Base-by-base conservation (phyloP, 371 early-diverging fungal species). In the Blakeslea trispora region DNA sequence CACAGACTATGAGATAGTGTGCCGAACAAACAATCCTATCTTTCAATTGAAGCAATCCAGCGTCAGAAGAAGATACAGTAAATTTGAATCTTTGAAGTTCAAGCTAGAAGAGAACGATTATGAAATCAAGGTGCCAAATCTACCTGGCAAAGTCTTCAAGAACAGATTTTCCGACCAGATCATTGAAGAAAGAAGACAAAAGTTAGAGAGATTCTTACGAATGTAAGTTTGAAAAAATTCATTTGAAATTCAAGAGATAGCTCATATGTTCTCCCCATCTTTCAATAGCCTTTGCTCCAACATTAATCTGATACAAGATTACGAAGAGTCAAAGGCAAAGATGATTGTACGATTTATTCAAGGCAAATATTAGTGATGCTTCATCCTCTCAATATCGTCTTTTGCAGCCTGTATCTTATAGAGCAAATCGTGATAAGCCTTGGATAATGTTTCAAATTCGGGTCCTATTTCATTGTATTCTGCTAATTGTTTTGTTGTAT, bases 51-150 rank as follows among this genome's bases (percentile, higher is more conserved):
- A 86, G 57, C 62, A 81, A 18, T 93, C 93, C 4, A 68, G 77
- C 10, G 97, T 97, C 19, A 87, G 97, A 34, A 79, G 97, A 63
- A 83, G 98, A 49, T 98, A 96, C 78, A 91, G 92, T 66, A 97
- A 97, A 63, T 98, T 97, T 74, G 98, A 96, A 73, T 97, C 96
- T 95, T 91, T 96, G 74, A 77, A 92, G 46, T 95, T 96, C 67
- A 89, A 88, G 32, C 75, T 98, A 54, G 95, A 95, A 72, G 81
- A 92, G 11, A 96, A 98, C 69, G 86, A 88, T 15, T 74, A 82
- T 50, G 84, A 93, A 56, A 97, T 98, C 54, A 96, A 93, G 66
- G 92, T 98, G 31, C 98, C 98, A 34, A 83, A 88, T 23, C 80
- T 98, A 41, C 98, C 98, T 8, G 96, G 96, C 43, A 98, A 98